phyloP scores from a whole-genome alignment of 345 rosid species.

The Clausena lansium region DNA sequence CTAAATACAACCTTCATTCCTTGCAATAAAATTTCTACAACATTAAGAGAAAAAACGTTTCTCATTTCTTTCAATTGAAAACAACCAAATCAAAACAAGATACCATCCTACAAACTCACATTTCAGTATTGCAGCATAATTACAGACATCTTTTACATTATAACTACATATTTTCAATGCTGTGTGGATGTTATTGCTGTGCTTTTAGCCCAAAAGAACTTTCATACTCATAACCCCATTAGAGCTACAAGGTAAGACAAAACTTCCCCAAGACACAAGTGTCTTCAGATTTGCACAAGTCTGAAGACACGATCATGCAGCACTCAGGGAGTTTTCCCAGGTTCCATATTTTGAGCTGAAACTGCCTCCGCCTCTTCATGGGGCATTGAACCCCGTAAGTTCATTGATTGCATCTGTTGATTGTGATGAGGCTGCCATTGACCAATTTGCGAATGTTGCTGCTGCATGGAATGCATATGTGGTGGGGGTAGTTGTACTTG shows the following conservation, averaged over 20 bases:
- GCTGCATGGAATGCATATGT: conserved; percentile 62
- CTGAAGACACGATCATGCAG: conserved; percentile 17
- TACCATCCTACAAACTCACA: neutral
- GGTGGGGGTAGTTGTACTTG: too few species aligned
- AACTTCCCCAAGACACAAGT: neutral
- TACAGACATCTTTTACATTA: neutral
- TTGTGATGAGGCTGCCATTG: conserved; percentile 64
- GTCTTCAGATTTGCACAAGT: too few species aligned
- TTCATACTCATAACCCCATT: neutral
- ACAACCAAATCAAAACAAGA: too few species aligned
- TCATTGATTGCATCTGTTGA: conserved; percentile 68
- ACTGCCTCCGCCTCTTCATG: conserved; percentile 71
- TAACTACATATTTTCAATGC: neutral
- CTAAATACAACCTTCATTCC: too few species aligned
- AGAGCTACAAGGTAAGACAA: neutral
- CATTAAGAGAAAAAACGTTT: too few species aligned
- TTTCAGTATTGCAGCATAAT: too few species aligned
- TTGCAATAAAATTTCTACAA: too few species aligned
- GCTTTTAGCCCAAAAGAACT: neutral
- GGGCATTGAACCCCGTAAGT: conserved; percentile 50
- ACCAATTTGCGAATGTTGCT: conserved; percentile 36
- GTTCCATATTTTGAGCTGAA: conserved; percentile 76
- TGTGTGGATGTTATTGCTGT: neutral
- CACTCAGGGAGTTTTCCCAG: conserved; percentile 61
- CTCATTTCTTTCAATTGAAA: too few species aligned